Evolutionary conservation across 345 rosid species (phyloP).

Genomic region (Raphanus sativus): DNA sequence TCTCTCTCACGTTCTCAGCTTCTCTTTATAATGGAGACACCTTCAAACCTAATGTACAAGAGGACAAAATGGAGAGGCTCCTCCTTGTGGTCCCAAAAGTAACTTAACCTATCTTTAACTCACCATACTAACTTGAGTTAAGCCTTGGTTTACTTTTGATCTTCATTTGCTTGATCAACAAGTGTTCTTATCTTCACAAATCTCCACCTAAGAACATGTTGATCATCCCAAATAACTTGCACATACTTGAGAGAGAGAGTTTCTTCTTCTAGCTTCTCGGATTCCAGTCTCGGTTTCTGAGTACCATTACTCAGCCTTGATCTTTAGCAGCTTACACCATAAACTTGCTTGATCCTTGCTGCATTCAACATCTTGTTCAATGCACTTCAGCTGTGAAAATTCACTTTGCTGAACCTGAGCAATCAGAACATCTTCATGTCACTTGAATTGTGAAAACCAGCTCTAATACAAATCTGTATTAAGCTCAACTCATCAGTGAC

Average conservation of each 20-base stretch:
- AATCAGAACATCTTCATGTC: not conserved
- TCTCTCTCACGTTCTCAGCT: not conserved
- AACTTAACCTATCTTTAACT: not conserved
- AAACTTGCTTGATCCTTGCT: not conserved
- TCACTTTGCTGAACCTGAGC: not conserved
- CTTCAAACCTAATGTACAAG: not conserved
- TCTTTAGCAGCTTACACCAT: not conserved
- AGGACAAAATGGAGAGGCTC: not conserved
- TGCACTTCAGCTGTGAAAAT: not conserved
- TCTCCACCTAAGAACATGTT: not conserved
- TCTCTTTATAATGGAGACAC: not conserved
- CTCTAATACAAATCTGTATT: not conserved
- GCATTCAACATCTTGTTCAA: not conserved
- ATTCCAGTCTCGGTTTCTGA: not conserved
- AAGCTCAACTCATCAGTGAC: not conserved
- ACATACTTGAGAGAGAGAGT: not conserved
- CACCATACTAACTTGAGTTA: not conserved
- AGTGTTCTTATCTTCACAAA: not conserved
- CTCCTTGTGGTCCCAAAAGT: not conserved
- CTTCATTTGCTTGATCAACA: too few species aligned
- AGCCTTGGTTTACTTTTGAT: not conserved
- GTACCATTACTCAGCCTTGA: not conserved
- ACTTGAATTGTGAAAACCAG: not conserved
- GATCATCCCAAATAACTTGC: not conserved
- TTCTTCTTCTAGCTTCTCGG: not conserved